A percentile compares a stretch with the other conserved stretches of the same genome.
These are phyloP conservation scores for Cryphonectria japonica DNA, from an alignment of 2,329 filamentous ascomycete genomes.

Conservation along the genomic window DNA sequence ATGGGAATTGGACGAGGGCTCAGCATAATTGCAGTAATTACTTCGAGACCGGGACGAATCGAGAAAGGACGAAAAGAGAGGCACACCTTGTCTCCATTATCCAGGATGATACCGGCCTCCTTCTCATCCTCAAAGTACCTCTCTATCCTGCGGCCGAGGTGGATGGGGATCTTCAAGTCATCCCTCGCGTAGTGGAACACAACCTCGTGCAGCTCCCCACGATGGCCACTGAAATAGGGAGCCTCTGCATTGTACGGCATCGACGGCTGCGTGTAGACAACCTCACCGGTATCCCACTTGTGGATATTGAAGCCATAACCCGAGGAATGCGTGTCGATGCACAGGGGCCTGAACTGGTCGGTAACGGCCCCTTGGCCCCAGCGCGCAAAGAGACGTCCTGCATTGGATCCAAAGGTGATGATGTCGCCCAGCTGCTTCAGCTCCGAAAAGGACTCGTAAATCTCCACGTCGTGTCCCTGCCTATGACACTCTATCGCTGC, in stretches of 20 bases:
- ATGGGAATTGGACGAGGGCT: background rate
- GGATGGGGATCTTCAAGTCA: constrained; percentile 58
- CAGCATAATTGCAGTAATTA: constrained; percentile 36
- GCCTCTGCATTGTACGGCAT: constrained; percentile 49
- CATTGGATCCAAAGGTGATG: constrained; percentile 65
- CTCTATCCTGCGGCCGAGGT: constrained; percentile 54
- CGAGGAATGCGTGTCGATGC: constrained; percentile 51
- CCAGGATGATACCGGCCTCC: constrained; percentile 55
- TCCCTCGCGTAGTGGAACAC: constrained; percentile 61
- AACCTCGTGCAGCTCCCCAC: constrained; percentile 62
- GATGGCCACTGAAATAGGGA: constrained; percentile 63
- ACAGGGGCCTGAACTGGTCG: constrained; percentile 50
- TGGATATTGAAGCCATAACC: constrained; percentile 64
- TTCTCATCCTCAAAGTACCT: constrained; percentile 59
- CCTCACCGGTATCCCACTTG: constrained; percentile 63
- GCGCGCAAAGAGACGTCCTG: constrained; percentile 62
- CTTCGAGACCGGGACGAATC: constrained; percentile 36
- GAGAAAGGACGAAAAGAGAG: constrained; percentile 54
- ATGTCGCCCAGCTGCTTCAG: constrained; percentile 65
- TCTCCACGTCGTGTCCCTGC: constrained; percentile 62
- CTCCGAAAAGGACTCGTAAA: constrained; percentile 61
- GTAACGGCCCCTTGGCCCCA: constrained; percentile 57
- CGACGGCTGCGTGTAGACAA: constrained; percentile 59
- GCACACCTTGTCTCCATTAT: constrained; percentile 51
- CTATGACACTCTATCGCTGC: constrained; percentile 66